Base-by-base conservation (phyloP, 106 monocot genomes). In the Iris macrosiphon region DNA sequence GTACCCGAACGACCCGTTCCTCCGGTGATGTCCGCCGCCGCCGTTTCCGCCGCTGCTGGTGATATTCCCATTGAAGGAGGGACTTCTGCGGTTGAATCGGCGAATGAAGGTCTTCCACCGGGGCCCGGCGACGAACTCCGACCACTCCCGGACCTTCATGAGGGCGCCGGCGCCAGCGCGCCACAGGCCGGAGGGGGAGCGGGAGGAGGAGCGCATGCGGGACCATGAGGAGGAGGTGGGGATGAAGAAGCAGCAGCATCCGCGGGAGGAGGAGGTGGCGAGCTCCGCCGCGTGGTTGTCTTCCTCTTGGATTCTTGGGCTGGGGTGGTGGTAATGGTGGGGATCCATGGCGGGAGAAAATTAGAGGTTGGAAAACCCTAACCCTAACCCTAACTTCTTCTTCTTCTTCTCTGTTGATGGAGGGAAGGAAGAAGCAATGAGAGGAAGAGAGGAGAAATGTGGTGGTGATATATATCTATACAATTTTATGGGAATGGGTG, bases 51-150 rank as follows among this genome's bases (percentile, higher is more conserved):
- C 4, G 23, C 87, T 65, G 63, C 81, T 73, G 67, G 81, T 81
- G 15, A 73, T 86, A 69, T 86, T 86, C 86, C 86, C n/a, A n/a
- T 81, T 39, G 77, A 52, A 8, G 86, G 86, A 7, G 80, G 76
- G 0, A 81, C 80, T 38, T 70, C 80, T 40, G 81, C 72, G 49
- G 27, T 63, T 53, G 66, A 80, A 63, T 29, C 77, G 26, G 21
- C 86, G 69, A 62, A 86, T 62, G 71, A 86, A 80, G 19, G 72
- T 85, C 70, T 85, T 85, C 85, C 85, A 85, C 46, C 65, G 40
- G 4, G 85, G 85, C 30, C 85, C 79, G 3, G 85, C 80, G 18
- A 72, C 57, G 62, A 85, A 40, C 72, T 90, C 90, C 52, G 90
- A 90, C 90, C 84, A 90, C 75, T 81, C 90, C 37, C 90, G 67